These are phyloP conservation scores for Cladosporium sp. DNA, from an alignment of 2,329 filamentous ascomycete species.

Conservation along the genomic window DNA sequence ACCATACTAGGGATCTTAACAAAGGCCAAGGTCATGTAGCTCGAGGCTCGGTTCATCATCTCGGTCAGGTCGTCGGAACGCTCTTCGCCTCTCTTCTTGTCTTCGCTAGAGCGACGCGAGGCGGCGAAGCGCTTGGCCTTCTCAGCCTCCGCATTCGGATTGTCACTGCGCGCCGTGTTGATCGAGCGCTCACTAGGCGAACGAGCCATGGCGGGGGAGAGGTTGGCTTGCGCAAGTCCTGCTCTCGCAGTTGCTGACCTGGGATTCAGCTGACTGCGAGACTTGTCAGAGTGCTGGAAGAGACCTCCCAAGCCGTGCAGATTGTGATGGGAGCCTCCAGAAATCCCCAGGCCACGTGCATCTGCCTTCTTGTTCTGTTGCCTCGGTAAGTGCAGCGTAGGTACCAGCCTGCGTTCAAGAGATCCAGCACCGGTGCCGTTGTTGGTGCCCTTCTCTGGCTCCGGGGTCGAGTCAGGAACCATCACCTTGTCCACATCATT, in stretches of 20 bases:
- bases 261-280: constrained; percentile 15
- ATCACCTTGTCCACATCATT: neutral
- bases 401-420: constrained; percentile 74
- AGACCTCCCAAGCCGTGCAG: constrained; percentile 37
- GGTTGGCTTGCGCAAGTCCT: constrained; percentile 22
- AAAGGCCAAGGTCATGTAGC: constrained; percentile 95
- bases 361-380: constrained; percentile 25
- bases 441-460: constrained; percentile 1
- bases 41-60: constrained; percentile 93
- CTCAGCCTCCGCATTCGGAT: constrained; percentile 19
- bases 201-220: constrained; percentile 21
- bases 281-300: constrained; percentile 38
- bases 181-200: constrained; percentile 30
- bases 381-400: constrained; percentile 62
- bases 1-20: constrained; percentile 95
- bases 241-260: constrained; percentile 22
- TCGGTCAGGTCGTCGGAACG: constrained; percentile 85
- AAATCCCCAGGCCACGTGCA: constrained; percentile 29
- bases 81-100: constrained; percentile 48
- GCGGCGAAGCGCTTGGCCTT: constrained; percentile 32
- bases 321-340: constrained; percentile 18
- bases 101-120: constrained; percentile 18
- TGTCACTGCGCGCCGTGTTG: constrained; percentile 22
- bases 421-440: constrained; percentile 64
- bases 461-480: neutral